Percentiles rank a stretch among this genome's conserved stretches.
phyloP scores from a whole-genome alignment of 495 filamentous ascomycete species.

The Penicillium ochrochloron region DNA sequence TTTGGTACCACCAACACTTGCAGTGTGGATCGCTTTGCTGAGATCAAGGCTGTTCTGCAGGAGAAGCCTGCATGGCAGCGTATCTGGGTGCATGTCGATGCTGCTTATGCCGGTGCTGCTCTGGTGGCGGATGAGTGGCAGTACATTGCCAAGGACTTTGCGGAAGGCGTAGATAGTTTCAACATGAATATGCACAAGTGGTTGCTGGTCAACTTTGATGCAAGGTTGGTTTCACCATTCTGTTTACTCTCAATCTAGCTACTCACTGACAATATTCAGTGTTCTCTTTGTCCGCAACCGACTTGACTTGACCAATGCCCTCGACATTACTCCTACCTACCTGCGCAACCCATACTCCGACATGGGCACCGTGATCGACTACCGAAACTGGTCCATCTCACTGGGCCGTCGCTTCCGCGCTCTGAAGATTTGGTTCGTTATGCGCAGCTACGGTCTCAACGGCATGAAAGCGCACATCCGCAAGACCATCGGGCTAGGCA shows the following conservation, averaged over 20 bases:
- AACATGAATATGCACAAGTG: slow-evolving; percentile 98
- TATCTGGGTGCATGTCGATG: slow-evolving; percentile 96
- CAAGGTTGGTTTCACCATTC: slow-evolving; percentile 48
- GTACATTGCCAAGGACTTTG: slow-evolving; percentile 65
- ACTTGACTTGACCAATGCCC: slow-evolving; percentile 72
- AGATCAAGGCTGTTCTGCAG: slow-evolving; percentile 66
- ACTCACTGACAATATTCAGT: slow-evolving; percentile 39
- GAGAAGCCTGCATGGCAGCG: slow-evolving; percentile 61
- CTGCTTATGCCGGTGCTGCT: slow-evolving; percentile 88
- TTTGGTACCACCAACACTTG: slow-evolving; percentile 89
- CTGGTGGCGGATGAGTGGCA: slow-evolving; percentile 82
- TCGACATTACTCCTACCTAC: slow-evolving; percentile 84
- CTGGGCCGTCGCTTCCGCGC: slow-evolving; percentile 89
- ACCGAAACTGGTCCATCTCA: slow-evolving; percentile 98
- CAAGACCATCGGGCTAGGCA: slow-evolving; percentile 66
- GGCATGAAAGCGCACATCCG: slow-evolving; percentile 78
- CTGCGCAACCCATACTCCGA: slow-evolving; percentile 80
- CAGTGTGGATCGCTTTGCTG: slow-evolving; percentile 78
- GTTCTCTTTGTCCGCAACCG: slow-evolving; percentile 79
- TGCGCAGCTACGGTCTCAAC: slow-evolving; percentile 81
- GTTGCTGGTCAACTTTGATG: slow-evolving; percentile 95
- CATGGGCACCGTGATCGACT: slow-evolving; percentile 88
- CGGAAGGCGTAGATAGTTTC: slow-evolving; percentile 77
- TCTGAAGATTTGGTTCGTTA: slow-evolving; percentile 96
- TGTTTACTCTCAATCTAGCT: background rate